Percentiles rank a stretch among this genome's conserved stretches.
phyloP scores from a whole-genome alignment of 192 early-diverging fungal species.

The Podila epigama region DNA sequence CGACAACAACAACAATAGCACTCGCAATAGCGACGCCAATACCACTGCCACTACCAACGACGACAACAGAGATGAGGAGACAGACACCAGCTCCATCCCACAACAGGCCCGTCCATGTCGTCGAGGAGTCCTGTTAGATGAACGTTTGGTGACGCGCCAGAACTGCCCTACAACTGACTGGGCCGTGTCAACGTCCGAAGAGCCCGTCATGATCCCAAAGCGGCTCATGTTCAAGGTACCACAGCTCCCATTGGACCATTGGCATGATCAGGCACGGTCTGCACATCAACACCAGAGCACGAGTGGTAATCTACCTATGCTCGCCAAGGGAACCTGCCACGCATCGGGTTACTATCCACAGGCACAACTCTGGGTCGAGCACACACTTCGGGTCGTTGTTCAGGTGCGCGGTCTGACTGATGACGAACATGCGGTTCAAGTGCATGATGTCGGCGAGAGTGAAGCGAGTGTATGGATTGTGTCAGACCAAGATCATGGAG shows the following conservation, averaged over 20 bases:
- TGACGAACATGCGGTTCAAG: not conserved
- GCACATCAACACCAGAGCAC: not conserved
- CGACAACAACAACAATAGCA: no score
- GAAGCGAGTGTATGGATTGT: slow-evolving; percentile 24
- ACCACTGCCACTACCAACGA: not conserved
- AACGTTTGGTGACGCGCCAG: slow-evolving; percentile 38
- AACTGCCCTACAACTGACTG: slow-evolving; percentile 28
- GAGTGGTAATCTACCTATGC: not conserved
- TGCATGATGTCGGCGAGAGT: slow-evolving; percentile 9
- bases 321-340: slow-evolving; percentile 30
- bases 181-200: slow-evolving; percentile 20
- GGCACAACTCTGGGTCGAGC: slow-evolving; percentile 11
- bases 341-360: slow-evolving; percentile 10
- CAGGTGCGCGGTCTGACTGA: slow-evolving; percentile 19
- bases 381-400: slow-evolving; percentile 9
- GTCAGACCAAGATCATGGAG: slow-evolving; percentile 32
- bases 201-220: slow-evolving; percentile 20
- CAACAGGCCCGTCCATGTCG: not conserved
- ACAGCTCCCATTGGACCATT: slow-evolving; percentile 6
- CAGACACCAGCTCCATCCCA: no score
- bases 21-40: not conserved
- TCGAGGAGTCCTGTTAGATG: slow-evolving; percentile 4
- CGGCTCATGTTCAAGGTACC: slow-evolving; percentile 43
- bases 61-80: not conserved
- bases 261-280: slow-evolving; percentile 2